phyloP scores from a whole-genome alignment of 805 yeast species.

The Hanseniaspora hatyaiensis region DNA sequence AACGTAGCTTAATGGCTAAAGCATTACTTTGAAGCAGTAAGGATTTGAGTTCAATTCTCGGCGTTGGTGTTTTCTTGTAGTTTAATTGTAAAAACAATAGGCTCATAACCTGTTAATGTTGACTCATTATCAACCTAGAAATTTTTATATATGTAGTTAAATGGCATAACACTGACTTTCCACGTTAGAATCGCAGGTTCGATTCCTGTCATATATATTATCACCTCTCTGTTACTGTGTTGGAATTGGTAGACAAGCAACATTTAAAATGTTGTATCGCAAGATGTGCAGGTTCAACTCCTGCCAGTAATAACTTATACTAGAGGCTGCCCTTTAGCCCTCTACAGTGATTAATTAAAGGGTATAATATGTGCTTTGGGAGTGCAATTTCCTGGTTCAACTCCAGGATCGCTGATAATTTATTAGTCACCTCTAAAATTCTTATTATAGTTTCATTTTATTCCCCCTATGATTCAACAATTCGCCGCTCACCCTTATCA shows the following conservation, averaged over 20 bases:
- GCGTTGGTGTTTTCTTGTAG: background rate
- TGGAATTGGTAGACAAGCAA: conserved; percentile 9
- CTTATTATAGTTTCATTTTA: background rate
- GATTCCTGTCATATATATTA: background rate
- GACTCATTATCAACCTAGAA: background rate
- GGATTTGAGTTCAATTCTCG: conserved; percentile 8
- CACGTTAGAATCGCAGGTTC: background rate
- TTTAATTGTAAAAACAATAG: background rate
- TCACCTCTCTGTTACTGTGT: background rate
- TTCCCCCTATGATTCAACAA: background rate
- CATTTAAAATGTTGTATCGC: conserved; percentile 5
- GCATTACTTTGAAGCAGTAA: conserved; percentile 3
- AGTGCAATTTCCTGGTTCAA: background rate
- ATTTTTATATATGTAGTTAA: background rate
- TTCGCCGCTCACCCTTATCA: conserved; percentile 16
- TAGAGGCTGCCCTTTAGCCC: too few relatives aligned
- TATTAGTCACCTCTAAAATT: too few relatives aligned
- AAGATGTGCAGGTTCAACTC: background rate
- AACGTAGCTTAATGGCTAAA: conserved; percentile 17
- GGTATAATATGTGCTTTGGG: conserved; percentile 4
- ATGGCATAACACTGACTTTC: background rate
- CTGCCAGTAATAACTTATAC: background rate
- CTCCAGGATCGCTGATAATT: background rate
- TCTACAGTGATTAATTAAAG: background rate
- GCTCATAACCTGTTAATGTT: background rate